A percentile compares a stretch with the other conserved stretches of the same genome.
These are phyloP conservation scores for Paecilomyces formosus DNA, from an alignment of 2,329 filamentous ascomycete species.

Conservation along the genomic window DNA sequence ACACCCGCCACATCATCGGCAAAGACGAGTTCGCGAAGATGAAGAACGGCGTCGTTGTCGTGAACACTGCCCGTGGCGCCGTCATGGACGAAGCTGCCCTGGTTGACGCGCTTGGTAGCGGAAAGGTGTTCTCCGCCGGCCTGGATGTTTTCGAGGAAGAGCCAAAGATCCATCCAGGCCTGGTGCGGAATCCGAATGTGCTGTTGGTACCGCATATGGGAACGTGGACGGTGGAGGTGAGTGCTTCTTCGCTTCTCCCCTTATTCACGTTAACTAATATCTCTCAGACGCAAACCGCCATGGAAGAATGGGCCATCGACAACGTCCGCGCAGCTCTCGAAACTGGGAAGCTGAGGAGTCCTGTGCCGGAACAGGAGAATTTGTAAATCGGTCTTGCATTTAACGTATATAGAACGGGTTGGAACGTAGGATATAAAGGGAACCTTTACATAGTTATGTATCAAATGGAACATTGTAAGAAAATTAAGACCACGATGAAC, in stretches of 20 bases:
- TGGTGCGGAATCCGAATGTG: slow-evolving; percentile 63
- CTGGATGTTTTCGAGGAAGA: slow-evolving; percentile 81
- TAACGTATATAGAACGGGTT: too few relatives aligned
- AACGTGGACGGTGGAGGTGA: slow-evolving; percentile 64
- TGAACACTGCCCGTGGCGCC: slow-evolving; percentile 77
- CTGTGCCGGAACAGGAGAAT: slow-evolving; percentile 64
- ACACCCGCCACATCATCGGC: slow-evolving; percentile 70
- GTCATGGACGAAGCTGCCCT: slow-evolving; percentile 77
- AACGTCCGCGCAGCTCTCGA: slow-evolving; percentile 61
- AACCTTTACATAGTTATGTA: too few relatives aligned
- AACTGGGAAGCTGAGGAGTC: slow-evolving; percentile 55
- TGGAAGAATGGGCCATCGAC: slow-evolving; percentile 69
- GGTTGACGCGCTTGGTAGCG: slow-evolving; percentile 62
- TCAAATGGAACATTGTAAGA: too few relatives aligned
- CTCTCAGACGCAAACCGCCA: slow-evolving; percentile 43
- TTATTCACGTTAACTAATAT: not conserved
- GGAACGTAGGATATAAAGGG: too few relatives aligned
- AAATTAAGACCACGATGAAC: too few relatives aligned
- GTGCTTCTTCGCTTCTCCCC: slow-evolving; percentile 4
- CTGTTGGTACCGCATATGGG: slow-evolving; percentile 80
- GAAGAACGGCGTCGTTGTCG: slow-evolving; percentile 68
- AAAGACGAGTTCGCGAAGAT: slow-evolving; percentile 63
- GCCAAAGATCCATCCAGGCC: slow-evolving; percentile 64
- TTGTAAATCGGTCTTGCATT: slow-evolving; percentile 16
- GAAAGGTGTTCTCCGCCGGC: slow-evolving; percentile 63